Conservation (phyloP, 2,329 filamentous ascomycete genomes). For the Salinomyces thailandicus region DNA sequence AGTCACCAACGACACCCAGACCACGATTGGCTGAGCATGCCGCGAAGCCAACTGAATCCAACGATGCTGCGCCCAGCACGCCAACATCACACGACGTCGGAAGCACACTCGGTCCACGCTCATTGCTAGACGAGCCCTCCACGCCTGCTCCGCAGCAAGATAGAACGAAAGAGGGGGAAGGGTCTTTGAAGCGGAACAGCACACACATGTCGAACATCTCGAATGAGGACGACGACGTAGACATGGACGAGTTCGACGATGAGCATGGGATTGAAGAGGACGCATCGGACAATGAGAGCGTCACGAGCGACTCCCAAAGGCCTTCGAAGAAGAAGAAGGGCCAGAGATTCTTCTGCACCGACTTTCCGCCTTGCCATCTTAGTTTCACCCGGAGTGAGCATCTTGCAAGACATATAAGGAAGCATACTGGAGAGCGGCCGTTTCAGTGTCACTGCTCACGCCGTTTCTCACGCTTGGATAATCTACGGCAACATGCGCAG, state of each 20-base stretch:
- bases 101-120: conserved; percentile 36
- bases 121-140: conserved; percentile 28
- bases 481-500: conserved; percentile 90
- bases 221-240: conserved; percentile 53
- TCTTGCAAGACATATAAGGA: conserved; percentile 88
- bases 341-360: conserved; percentile 90
- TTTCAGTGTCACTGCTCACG: conserved; percentile 94
- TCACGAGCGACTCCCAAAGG: conserved; percentile 51
- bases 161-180: conserved; percentile 13
- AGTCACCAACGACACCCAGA: conserved; percentile 47
- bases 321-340: conserved; percentile 93
- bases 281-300: conserved; percentile 41
- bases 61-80: conserved; percentile 43
- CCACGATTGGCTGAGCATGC: conserved; percentile 33
- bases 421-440: conserved; percentile 93
- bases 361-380: conserved; percentile 84
- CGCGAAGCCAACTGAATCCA: conserved; percentile 25
- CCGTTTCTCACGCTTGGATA: conserved; percentile 87
- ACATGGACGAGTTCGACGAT: conserved; percentile 64
- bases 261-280: conserved; percentile 60
- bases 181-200: conserved; percentile 42
- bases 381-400: conserved; percentile 97
- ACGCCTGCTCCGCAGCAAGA: conserved; percentile 11
- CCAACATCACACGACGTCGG: conserved; percentile 50
- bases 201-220: conserved; percentile 54